Conservation (phyloP, 768 basidiomycete genomes). For the Suillus hirtellus region DNA sequence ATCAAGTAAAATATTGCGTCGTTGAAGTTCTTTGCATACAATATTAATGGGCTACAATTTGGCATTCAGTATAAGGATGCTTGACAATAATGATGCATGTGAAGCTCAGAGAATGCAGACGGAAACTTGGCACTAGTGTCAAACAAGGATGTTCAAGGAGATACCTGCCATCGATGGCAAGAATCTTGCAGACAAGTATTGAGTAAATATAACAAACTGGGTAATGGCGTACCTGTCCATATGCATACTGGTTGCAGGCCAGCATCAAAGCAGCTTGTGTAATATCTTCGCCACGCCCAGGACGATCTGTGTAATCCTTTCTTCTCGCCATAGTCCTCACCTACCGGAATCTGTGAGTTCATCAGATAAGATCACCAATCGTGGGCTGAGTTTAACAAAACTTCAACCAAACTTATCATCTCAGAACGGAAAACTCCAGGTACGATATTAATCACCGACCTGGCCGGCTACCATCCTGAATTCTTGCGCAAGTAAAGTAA, state of each 20-base stretch:
- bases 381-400: neutral
- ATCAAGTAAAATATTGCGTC: neutral
- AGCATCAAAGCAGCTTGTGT: conserved; percentile 25
- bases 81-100: neutral
- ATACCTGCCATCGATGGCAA: conserved; percentile 31
- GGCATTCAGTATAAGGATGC: too few species aligned
- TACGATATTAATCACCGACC: conserved; percentile 37
- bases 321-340: conserved; percentile 18
- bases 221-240: conserved; percentile 33
- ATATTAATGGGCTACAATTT: neutral
- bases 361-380: conserved; percentile 16
- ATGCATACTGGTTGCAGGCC: conserved; percentile 34
- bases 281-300: conserved; percentile 38
- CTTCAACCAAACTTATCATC: conserved; percentile 25
- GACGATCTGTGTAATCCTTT: conserved; percentile 14
- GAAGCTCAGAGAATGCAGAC: neutral
- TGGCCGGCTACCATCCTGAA: conserved; percentile 29
- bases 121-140: neutral
- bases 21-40: too few species aligned
- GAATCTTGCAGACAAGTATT: conserved; percentile 15
- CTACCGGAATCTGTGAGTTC: conserved; percentile 31
- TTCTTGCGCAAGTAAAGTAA: conserved; percentile 36
- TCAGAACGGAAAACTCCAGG: conserved; percentile 39
- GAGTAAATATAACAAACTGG: neutral
- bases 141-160: conserved; percentile 28